Evolutionary conservation across 106 monocot genomes (phyloP), one percentile per base, ranked within the genome.

Genomic region (Chionographis japonica): DNA sequence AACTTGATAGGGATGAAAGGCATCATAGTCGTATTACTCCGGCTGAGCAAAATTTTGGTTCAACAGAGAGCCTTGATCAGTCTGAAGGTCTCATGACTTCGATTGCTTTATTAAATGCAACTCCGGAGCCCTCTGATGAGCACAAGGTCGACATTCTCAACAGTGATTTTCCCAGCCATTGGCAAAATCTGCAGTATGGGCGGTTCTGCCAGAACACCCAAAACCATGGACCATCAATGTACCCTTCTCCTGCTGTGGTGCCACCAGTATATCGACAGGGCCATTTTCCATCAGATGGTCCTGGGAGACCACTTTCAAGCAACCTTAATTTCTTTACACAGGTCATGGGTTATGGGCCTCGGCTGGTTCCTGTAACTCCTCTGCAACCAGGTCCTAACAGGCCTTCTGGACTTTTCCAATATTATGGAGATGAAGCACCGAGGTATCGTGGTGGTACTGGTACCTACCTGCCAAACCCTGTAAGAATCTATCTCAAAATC

Each of bases 361-460:
- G 73, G 3, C 10, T 88, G n/a, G 73, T 85, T 73, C 94, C 90
- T 42, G 54, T 89, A 49, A 40, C 70, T 11, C 76, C 93, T 56
- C 65, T 84, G 8, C 86, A 94, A 58, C 57, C 79, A 52, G 79
- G 80, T 68, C 63, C 74, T 58, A 80, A 75, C 54, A 52, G 80
- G 68, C 37, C 79, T 54, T 64, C 90, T 60, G 68, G 62, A 43
- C 78, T 65, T 61, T 75, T 72, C 52, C 85, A 77, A 40, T 66
- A 74, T 35, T 80, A 82, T 72, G 82, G 77, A 36, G 90, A 94
- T 36, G 90, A 83, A 68, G 70, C 67, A 14, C 85, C 84, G 15
- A 87, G 84, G 57, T 90, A 70, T 74, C 85, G 90, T 67, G 80
- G 77, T 71, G 94, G 94, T 66, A 94, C 94, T 70, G 90, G 94